phyloP scores from a whole-genome alignment of 1,284 basidiomycete genomes.

The Ceratobasidium sp. region DNA sequence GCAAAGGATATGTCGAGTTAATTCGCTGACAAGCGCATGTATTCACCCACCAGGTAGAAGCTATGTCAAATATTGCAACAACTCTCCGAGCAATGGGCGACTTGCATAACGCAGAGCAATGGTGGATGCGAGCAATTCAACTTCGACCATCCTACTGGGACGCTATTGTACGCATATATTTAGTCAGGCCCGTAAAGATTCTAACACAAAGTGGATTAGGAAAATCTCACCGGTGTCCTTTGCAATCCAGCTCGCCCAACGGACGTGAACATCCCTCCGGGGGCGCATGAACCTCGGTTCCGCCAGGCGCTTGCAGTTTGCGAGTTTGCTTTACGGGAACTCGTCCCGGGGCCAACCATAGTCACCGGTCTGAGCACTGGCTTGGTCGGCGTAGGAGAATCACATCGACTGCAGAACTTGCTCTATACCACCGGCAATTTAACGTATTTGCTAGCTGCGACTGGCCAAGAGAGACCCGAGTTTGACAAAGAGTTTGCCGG shows the following conservation, averaged over 20 bases:
- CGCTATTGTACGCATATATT: slow-evolving; percentile 57
- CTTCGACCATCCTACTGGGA: slow-evolving; percentile 63
- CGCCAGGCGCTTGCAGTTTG: slow-evolving; percentile 59
- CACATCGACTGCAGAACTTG: slow-evolving; percentile 62
- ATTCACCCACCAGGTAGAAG: slow-evolving; percentile 58
- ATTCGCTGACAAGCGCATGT: slow-evolving; percentile 4
- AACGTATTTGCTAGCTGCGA: slow-evolving; percentile 54
- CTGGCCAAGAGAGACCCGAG: background rate
- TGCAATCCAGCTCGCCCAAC: slow-evolving; percentile 54
- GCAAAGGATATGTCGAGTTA: background rate
- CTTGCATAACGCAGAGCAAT: slow-evolving; percentile 60
- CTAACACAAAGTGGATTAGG: slow-evolving; percentile 50
- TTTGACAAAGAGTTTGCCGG: slow-evolving; percentile 37
- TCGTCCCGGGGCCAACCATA: slow-evolving; percentile 52
- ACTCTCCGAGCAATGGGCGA: slow-evolving; percentile 62
- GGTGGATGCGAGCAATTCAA: slow-evolving; percentile 65
- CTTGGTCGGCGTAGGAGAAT: slow-evolving; percentile 52
- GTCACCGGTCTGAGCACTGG: slow-evolving; percentile 48
- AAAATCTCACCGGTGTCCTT: slow-evolving; percentile 62
- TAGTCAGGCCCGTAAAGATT: background rate
- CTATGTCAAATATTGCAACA: slow-evolving; percentile 69
- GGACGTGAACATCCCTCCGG: slow-evolving; percentile 19
- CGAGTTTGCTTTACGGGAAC: slow-evolving; percentile 56
- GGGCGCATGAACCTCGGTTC: slow-evolving; percentile 51
- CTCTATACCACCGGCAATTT: slow-evolving; percentile 64